Evolutionary conservation across 148 eudicot species (phyloP).

Genomic region (Bassia scoparia): DNA sequence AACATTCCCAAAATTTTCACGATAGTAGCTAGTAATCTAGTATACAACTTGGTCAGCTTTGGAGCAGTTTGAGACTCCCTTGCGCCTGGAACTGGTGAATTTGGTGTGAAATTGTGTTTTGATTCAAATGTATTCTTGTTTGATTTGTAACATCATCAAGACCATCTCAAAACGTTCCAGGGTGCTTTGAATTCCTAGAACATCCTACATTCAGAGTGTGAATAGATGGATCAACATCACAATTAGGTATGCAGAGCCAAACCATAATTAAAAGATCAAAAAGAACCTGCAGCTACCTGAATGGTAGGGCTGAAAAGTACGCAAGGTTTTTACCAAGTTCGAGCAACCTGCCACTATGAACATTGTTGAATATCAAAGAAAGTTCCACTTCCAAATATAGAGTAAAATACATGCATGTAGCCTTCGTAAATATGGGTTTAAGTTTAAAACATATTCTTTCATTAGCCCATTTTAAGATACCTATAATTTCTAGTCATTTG

Average conservation of each 20-base stretch:
- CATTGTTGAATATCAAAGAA: conserved; percentile 1
- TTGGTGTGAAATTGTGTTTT: conserved; percentile 31
- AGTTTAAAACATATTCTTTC: background rate
- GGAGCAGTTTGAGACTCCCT: conserved; percentile 36
- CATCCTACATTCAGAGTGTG: conserved; percentile 50
- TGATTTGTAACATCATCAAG: conserved; percentile 67
- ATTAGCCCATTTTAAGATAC: background rate
- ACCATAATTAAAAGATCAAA: background rate
- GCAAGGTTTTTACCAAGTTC: conserved; percentile 77
- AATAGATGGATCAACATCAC: conserved; percentile 2
- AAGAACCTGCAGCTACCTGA: conserved; percentile 81
- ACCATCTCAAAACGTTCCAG: conserved; percentile 95
- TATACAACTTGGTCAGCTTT: conserved; percentile 57
- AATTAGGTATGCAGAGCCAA: background rate
- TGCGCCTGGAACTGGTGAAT: conserved; percentile 27
- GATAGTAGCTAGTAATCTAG: background rate
- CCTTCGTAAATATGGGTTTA: background rate
- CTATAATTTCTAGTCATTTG: background rate
- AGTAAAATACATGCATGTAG: background rate
- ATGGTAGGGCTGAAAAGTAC: conserved; percentile 94
- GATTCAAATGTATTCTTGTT: conserved; percentile 35
- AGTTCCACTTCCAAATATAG: background rate
- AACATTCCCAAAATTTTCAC: background rate
- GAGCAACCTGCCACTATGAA: conserved; percentile 64
- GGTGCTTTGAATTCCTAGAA: conserved; percentile 84